Evolutionary conservation across 805 yeast species (phyloP).

Genomic region (Hanseniaspora hatyaiensis): DNA sequence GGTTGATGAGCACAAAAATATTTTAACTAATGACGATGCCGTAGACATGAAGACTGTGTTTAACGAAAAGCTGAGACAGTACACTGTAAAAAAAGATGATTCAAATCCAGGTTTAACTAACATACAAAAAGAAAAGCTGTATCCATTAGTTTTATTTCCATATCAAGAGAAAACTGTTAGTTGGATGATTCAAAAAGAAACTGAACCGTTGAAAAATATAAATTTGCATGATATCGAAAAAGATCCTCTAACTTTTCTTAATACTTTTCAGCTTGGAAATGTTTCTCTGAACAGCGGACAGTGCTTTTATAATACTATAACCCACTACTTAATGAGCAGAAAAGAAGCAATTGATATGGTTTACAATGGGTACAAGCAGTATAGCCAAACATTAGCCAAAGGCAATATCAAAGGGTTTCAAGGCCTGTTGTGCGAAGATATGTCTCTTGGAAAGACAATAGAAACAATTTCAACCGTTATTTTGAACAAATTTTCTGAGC

Average conservation of each 20-base stretch:
- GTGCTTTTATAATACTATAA: constrained; percentile 28
- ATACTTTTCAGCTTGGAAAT: neutral
- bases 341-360: constrained; percentile 19
- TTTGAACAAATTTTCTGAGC: constrained; percentile 35
- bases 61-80: neutral
- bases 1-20: too few relatives aligned
- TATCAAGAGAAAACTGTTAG: constrained; percentile 27
- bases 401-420: constrained; percentile 22
- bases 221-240: neutral
- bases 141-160: constrained; percentile 21
- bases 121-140: neutral
- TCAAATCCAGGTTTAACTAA: neutral
- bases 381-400: neutral
- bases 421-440: constrained; percentile 82
- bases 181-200: constrained; percentile 28
- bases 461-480: constrained; percentile 61
- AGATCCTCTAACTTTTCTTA: neutral
- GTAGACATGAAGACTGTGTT: neutral
- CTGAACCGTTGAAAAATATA: neutral
- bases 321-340: constrained; percentile 23
- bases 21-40: too few relatives aligned
- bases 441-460: constrained; percentile 94
- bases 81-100: neutral
- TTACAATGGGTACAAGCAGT: neutral
- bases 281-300: constrained; percentile 2